Conservation (phyloP, 305 asterid genomes). For the Fraxinus velutina region DNA sequence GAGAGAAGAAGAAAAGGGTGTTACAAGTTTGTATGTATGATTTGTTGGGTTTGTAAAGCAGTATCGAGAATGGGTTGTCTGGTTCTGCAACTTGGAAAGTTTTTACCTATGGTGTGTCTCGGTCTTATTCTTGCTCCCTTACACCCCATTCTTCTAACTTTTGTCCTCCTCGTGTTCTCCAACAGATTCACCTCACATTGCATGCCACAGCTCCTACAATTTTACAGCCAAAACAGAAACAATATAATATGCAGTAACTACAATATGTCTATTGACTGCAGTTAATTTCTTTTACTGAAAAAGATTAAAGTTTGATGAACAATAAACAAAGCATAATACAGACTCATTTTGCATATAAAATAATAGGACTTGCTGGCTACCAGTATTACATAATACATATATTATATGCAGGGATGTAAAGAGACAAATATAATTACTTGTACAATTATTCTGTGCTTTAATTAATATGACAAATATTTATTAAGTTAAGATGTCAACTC, state of each 20-base stretch:
- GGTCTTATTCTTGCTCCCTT: neutral
- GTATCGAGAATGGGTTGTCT: constrained; percentile 33
- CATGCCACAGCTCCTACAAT: neutral
- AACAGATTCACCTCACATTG: neutral
- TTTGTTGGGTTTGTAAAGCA: constrained; percentile 39
- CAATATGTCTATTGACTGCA: neutral
- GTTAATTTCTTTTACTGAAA: neutral
- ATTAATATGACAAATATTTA: neutral
- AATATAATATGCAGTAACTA: neutral
- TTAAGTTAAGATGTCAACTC: neutral
- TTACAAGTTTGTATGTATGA: neutral
- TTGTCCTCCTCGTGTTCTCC: neutral
- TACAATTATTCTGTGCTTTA: neutral
- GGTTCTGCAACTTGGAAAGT: constrained; percentile 33
- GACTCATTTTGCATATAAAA: neutral
- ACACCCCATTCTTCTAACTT: neutral
- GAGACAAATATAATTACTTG: neutral
- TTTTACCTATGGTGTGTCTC: neutral
- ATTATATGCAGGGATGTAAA: neutral
- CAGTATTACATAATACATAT: neutral
- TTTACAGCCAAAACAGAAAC: neutral
- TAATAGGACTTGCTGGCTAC: neutral
- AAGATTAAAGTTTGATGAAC: neutral
- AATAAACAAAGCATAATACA: neutral
- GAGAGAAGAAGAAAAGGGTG: neutral